These are phyloP conservation scores for Ogataea minuta DNA, from an alignment of 805 yeast genomes.

Conservation along the genomic window DNA sequence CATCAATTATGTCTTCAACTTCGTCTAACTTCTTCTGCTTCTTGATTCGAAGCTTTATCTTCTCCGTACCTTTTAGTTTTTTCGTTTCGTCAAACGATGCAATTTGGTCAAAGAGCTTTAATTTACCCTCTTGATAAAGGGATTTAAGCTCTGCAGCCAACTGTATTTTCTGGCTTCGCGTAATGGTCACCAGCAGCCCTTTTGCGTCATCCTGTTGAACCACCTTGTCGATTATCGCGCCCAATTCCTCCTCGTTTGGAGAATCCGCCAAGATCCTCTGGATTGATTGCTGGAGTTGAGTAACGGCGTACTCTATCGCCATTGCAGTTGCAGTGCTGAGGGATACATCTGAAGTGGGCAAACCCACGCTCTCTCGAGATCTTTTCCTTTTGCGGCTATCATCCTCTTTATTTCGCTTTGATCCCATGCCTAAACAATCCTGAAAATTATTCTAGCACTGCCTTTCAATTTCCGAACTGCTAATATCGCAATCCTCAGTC, in stretches of 20 bases:
- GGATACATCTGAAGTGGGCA: constrained; percentile 10
- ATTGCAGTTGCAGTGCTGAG: constrained; percentile 27
- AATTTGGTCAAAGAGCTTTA: constrained; percentile 57
- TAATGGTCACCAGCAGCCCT: constrained; percentile 48
- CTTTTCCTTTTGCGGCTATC: background rate
- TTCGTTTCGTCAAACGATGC: constrained; percentile 38
- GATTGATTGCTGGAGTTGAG: constrained; percentile 51
- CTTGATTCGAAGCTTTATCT: constrained; percentile 16
- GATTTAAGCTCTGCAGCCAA: constrained; percentile 62
- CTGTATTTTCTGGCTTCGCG: constrained; percentile 52
- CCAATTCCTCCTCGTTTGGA: constrained; percentile 49
- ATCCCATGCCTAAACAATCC: background rate
- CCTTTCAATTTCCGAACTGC: too few relatives aligned
- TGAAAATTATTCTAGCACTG: background rate
- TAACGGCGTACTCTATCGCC: constrained; percentile 50
- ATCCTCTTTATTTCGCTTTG: constrained; percentile 1
- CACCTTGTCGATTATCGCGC: constrained; percentile 27
- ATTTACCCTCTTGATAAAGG: constrained; percentile 45
- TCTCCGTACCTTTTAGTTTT: constrained; percentile 19
- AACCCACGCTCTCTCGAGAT: constrained; percentile 4
- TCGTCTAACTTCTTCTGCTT: background rate
- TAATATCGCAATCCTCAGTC: too few relatives aligned
- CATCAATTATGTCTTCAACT: constrained; percentile 18
- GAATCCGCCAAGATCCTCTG: constrained; percentile 52
- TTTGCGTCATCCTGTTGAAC: constrained; percentile 22